phyloP scores from a whole-genome alignment of 2,329 filamentous ascomycete genomes.

The Penicillium olsonii region DNA sequence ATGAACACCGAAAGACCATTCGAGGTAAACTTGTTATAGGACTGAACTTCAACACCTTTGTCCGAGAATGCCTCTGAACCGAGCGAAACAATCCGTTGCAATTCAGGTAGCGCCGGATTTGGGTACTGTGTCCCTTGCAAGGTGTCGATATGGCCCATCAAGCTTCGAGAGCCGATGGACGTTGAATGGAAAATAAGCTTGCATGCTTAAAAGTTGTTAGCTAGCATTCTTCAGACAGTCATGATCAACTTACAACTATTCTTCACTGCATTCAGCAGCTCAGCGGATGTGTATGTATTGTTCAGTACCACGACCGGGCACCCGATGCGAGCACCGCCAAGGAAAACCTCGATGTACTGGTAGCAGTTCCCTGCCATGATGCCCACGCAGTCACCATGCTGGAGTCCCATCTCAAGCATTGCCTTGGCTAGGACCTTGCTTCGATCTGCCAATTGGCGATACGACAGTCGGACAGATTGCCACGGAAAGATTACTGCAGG shows the following conservation, averaged over 20 bases:
- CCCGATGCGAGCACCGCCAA: conserved; percentile 37
- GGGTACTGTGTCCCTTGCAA: conserved; percentile 4
- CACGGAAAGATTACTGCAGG: conserved; percentile 21
- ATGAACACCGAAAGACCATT: conserved; percentile 11
- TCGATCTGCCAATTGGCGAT: conserved; percentile 20
- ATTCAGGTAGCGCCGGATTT: conserved; percentile 10
- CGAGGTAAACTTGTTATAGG: conserved; percentile 16
- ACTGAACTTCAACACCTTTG: conserved; percentile 5
- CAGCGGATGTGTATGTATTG: conserved; percentile 32
- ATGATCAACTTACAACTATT: conserved; percentile 19
- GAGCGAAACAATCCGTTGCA: conserved; percentile 16
- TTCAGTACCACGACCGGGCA: conserved; percentile 36
- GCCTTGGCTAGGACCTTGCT: conserved; percentile 52
- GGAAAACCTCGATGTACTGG: conserved; percentile 62
- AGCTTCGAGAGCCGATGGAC: conserved; percentile 19
- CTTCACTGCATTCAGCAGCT: conserved; percentile 20
- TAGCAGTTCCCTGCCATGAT: conserved; percentile 65
- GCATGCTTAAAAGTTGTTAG: conserved; percentile 20
- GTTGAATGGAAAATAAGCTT: conserved; percentile 28
- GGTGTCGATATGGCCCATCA: conserved; percentile 21
- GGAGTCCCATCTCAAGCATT: conserved; percentile 63
- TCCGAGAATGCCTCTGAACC: background rate
- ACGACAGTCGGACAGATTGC: conserved; percentile 22
- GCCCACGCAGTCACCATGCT: conserved; percentile 67
- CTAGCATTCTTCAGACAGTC: background rate